Evolutionary conservation across 2,329 filamentous ascomycete genomes (phyloP), one percentile per base, ranked within the genome.

Genomic region (Colletotrichum aenigma): DNA sequence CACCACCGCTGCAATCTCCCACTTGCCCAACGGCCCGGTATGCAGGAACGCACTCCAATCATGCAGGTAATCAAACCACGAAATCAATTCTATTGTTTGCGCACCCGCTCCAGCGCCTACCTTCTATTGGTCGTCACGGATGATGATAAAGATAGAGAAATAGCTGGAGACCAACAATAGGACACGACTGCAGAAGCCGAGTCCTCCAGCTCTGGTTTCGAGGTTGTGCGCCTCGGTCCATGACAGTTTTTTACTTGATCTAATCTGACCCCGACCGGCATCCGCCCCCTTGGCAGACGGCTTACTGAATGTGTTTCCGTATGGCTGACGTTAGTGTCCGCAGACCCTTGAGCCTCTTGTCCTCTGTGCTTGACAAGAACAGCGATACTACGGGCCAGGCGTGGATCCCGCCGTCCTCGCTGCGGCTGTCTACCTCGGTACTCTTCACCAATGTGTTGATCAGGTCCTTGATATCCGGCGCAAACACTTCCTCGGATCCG

Each of bases 401-500:
- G 83, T 97, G 95, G 74, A 97, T 93, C 4, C 91, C 93, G 16
- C 91, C 93, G 32, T 88, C 84, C 78, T 94, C 92, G 80, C 91
- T 91, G 79, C 90, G 87, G 71, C 87, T 88, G 70, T 88, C 86
- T n/a, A 94, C 88, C 48, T 88, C 82, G 38, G 91, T 83, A 16
- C 89, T 87, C 66, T 87, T 88, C 73, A 87, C 86, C 72, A 95
- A 86, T 34, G 90, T 84, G 15, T 84, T 83, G 15, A 94, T 86
- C 75, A 95, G 85, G 28, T 88, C 87, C 78, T 90, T 87, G 21
- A 95, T 93, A 77, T 96, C 94, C 0, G 92, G 90, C 2, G 91
- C 92, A 77, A 97, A 92, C 1, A 97, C 93, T 82, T 97, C 95
- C 81, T 96, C 94, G 2, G 91, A 89, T 0, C 95, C 94, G 79